Percentiles rank a stretch among this genome's conserved stretches.
Evolutionary conservation across 164 flowering plant species (phyloP).

Genomic region (Piper longum): DNA sequence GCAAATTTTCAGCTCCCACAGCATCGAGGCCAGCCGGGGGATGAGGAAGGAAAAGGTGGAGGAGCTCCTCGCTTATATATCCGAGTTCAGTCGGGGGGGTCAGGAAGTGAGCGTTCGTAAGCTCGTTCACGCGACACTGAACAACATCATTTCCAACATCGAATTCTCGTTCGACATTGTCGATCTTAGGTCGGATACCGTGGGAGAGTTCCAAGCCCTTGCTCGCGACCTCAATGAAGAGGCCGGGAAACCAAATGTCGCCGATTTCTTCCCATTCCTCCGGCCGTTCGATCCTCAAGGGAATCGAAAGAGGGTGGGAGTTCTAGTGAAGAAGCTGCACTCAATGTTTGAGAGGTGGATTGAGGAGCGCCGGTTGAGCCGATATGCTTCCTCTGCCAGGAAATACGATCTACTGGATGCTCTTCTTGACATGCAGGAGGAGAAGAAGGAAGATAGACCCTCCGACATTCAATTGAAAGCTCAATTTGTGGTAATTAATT

Average conservation of each 20-base stretch:
- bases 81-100: not conserved
- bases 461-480: no score
- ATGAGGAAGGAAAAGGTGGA: constrained; percentile 1
- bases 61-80: not conserved
- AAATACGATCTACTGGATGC: constrained; percentile 1
- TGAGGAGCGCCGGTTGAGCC: not conserved
- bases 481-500: no score
- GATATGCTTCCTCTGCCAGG: not conserved
- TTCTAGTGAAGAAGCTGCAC: not conserved
- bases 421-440: not conserved
- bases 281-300: constrained; percentile 4
- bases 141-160: constrained; percentile 3
- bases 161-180: constrained; percentile 4
- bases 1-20: not conserved
- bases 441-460: not conserved
- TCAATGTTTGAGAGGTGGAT: not conserved
- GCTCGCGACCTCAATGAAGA: not conserved
- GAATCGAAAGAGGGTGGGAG: not conserved
- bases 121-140: not conserved
- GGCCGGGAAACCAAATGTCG: constrained; percentile 4
- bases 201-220: constrained; percentile 2
- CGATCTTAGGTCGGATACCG: not conserved
- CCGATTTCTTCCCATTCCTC: constrained; percentile 3
- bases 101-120: not conserved
- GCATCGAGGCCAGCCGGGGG: not conserved